Evolutionary conservation across 768 basidiomycete genomes (phyloP).

Genomic region (Symmetrospora coprosmae): DNA sequence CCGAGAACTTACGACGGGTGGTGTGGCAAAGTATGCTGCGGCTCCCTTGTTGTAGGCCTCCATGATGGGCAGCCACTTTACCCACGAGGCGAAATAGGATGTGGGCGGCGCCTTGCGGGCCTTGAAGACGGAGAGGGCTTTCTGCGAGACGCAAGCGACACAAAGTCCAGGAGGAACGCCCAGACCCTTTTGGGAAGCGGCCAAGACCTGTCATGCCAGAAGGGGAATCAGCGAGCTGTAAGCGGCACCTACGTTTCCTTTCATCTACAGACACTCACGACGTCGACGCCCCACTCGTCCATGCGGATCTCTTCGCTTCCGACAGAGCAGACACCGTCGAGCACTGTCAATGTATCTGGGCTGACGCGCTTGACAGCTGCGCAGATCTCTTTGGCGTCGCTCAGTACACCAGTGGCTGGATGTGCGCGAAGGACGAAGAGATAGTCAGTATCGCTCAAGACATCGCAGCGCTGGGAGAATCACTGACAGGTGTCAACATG

Average conservation of each 20-base stretch:
- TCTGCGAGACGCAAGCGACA: constrained; percentile 64
- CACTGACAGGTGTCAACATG: constrained; percentile 68
- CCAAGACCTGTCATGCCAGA: constrained; percentile 37
- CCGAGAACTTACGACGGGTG: constrained; percentile 21
- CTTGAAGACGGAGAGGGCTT: constrained; percentile 58
- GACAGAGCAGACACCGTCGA: constrained; percentile 93
- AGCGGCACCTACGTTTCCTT: not conserved
- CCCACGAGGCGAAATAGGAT: constrained; percentile 49
- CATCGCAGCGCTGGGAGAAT: not conserved
- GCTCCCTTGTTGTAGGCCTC: constrained; percentile 68
- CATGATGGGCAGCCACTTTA: constrained; percentile 51
- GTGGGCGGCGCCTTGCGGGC: constrained; percentile 40
- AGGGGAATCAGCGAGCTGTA: not conserved
- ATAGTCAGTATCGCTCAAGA: constrained; percentile 29
- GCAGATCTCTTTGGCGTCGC: constrained; percentile 59
- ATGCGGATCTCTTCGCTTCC: constrained; percentile 88
- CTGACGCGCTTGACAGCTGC: constrained; percentile 59
- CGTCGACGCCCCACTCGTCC: constrained; percentile 85
- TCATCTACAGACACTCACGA: constrained; percentile 41
- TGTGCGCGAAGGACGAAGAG: not conserved
- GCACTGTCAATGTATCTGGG: constrained; percentile 67
- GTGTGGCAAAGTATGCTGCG: constrained; percentile 85
- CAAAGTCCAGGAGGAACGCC: constrained; percentile 85
- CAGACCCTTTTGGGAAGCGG: constrained; percentile 82
- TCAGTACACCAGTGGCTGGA: constrained; percentile 54